Percentiles rank a stretch among this genome's conserved stretches.
Evolutionary conservation across 345 rosid species (phyloP).

Genomic region (Moringa oleifera): DNA sequence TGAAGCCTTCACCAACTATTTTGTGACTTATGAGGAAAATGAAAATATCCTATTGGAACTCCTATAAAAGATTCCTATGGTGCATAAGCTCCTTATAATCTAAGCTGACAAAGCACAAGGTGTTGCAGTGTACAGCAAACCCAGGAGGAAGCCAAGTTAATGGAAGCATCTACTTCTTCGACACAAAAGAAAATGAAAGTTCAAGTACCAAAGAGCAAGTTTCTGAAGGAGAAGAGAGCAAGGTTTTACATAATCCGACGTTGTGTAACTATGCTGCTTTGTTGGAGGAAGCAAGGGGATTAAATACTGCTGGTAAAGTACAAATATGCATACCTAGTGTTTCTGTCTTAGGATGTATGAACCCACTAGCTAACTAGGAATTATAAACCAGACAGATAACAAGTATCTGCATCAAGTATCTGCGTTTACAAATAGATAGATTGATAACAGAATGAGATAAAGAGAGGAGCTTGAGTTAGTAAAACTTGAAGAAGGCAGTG

Average conservation of each 20-base stretch:
- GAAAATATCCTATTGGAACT: conserved; percentile 22
- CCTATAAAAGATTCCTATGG: conserved; percentile 19
- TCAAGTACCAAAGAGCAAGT: conserved; percentile 27
- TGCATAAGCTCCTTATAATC: conserved; percentile 5
- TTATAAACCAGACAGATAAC: too few species aligned
- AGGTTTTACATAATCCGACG: conserved; percentile 55
- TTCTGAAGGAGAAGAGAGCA: conserved; percentile 54
- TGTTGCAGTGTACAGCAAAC: conserved; percentile 8
- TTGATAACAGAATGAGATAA: neutral
- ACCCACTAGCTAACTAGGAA: too few species aligned
- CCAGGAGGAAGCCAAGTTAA: conserved; percentile 16
- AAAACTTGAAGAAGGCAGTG: neutral
- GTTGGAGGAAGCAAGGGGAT: conserved; percentile 64
- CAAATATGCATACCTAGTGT: neutral
- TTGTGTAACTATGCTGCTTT: conserved; percentile 60
- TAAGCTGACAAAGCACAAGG: conserved; percentile 10
- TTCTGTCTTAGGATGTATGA: too few species aligned
- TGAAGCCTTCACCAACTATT: conserved; percentile 21
- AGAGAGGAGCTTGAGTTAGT: neutral
- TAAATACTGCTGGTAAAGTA: conserved; percentile 2
- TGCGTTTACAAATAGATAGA: too few species aligned
- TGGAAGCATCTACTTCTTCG: conserved; percentile 21
- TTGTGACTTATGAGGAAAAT: conserved; percentile 22
- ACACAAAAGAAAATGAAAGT: conserved; percentile 23
- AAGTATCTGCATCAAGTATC: too few species aligned